Conservation (phyloP, 768 basidiomycete genomes). For the Boletus bicolor region DNA sequence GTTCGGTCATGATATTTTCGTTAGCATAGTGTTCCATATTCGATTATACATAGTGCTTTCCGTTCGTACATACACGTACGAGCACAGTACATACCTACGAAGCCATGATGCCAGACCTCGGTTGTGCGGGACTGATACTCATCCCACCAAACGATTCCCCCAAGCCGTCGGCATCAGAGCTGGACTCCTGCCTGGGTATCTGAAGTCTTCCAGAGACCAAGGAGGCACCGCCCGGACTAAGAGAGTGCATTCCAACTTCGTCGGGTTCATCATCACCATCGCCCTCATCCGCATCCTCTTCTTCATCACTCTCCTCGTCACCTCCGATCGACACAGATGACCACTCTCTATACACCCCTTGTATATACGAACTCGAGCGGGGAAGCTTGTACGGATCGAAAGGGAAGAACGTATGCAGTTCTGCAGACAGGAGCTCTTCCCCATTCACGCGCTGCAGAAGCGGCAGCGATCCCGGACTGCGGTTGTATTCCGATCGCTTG, state of each 20-base stretch:
- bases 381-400: conserved; percentile 97
- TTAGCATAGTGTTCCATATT: not conserved
- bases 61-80: not conserved
- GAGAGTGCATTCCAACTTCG: not conserved
- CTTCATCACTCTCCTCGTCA: conserved; percentile 70
- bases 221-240: conserved; percentile 3
- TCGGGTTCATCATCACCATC: conserved; percentile 7
- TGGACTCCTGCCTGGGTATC: conserved; percentile 25
- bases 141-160: conserved; percentile 72
- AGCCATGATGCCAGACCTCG: conserved; percentile 17
- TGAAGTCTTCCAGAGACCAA: conserved; percentile 15
- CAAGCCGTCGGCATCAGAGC: conserved; percentile 47
- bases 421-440: conserved; percentile 47
- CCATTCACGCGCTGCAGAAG: conserved; percentile 25
- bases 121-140: conserved; percentile 72
- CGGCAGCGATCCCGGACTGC: conserved; percentile 23
- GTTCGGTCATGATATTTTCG: conserved; percentile 17
- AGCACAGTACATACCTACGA: not conserved
- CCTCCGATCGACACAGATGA: conserved; percentile 67
- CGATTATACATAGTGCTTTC: not conserved
- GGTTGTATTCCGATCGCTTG: conserved; percentile 56
- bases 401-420: conserved; percentile 94
- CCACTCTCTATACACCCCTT: conserved; percentile 89
- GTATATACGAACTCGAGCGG: conserved; percentile 71
- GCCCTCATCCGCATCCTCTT: conserved; percentile 46